These are phyloP conservation scores for Solanum virginianum DNA, from an alignment of 257 asterid species.

Conservation along the genomic window DNA sequence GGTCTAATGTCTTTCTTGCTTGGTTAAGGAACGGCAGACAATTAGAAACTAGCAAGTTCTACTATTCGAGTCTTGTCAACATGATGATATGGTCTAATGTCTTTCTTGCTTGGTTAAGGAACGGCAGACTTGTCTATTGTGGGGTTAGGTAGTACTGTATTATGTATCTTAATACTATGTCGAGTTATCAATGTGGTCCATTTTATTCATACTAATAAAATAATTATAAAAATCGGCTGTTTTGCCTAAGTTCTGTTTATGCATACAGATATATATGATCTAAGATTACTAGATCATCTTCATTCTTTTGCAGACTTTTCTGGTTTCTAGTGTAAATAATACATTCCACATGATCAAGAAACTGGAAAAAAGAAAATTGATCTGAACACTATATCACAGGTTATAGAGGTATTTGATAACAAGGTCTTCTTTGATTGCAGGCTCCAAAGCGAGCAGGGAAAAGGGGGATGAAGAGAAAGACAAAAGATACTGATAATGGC, in stretches of 20 bases:
- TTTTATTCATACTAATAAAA: no score
- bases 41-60: no score
- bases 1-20: not conserved
- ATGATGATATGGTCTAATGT: no score
- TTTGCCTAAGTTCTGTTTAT: not conserved
- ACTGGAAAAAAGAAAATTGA: not conserved
- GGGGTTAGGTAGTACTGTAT: no score
- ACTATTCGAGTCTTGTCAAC: no score
- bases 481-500: conserved; percentile 27
- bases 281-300: not conserved
- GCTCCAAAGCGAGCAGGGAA: conserved; percentile 31
- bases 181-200: no score
- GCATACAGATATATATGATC: not conserved
- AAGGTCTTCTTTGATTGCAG: conserved; percentile 23
- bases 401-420: not conserved
- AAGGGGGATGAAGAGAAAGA: conserved; percentile 58
- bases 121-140: no score
- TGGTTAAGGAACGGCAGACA: not conserved
- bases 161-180: no score
- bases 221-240: no score
- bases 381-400: not conserved
- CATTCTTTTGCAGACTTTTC: not conserved
- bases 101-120: no score
- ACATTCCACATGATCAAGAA: not conserved
- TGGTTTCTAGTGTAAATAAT: not conserved